Evolutionary conservation across 495 filamentous ascomycete species (phyloP).

Genomic region (Penicillium silybi): DNA sequence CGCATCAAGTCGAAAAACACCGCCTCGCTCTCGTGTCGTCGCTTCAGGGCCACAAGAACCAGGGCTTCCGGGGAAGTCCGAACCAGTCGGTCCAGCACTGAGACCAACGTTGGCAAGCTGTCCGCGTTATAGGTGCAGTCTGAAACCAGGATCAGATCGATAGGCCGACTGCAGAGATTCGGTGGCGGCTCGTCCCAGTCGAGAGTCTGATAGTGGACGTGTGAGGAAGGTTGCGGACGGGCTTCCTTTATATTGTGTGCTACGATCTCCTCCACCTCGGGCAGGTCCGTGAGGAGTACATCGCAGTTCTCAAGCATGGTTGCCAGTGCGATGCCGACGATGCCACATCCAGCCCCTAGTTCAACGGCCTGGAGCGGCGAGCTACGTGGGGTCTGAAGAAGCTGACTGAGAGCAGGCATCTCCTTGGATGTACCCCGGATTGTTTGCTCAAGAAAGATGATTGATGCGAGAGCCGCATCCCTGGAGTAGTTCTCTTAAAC

Average conservation of each 20-base stretch:
- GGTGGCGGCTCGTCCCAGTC: slow-evolving; percentile 68
- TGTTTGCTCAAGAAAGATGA: slow-evolving; percentile 35
- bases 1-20: slow-evolving; percentile 76
- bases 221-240: slow-evolving; percentile 32
- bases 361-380: slow-evolving; percentile 60
- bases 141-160: slow-evolving; percentile 75
- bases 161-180: slow-evolving; percentile 32
- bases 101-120: slow-evolving; percentile 70
- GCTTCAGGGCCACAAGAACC: slow-evolving; percentile 76
- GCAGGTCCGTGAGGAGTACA: slow-evolving; percentile 77
- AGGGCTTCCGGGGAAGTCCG: slow-evolving; percentile 46
- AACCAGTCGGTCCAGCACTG: slow-evolving; percentile 57
- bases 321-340: slow-evolving; percentile 74
- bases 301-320: slow-evolving; percentile 49
- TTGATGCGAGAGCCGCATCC: slow-evolving; percentile 66
- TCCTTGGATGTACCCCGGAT: slow-evolving; percentile 10
- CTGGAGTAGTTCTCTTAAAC: slow-evolving; percentile 27
- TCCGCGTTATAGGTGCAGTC: slow-evolving; percentile 97
- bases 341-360: slow-evolving; percentile 79
- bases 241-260: slow-evolving; percentile 49
- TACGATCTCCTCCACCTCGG: slow-evolving; percentile 67
- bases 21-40: slow-evolving; percentile 76
- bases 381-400: slow-evolving; percentile 22
- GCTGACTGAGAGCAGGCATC: slow-evolving; percentile 23
- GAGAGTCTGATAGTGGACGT: slow-evolving; percentile 55